phyloP scores from a whole-genome alignment of 2,329 filamentous ascomycete species.

The Lachnellula occidentalis region DNA sequence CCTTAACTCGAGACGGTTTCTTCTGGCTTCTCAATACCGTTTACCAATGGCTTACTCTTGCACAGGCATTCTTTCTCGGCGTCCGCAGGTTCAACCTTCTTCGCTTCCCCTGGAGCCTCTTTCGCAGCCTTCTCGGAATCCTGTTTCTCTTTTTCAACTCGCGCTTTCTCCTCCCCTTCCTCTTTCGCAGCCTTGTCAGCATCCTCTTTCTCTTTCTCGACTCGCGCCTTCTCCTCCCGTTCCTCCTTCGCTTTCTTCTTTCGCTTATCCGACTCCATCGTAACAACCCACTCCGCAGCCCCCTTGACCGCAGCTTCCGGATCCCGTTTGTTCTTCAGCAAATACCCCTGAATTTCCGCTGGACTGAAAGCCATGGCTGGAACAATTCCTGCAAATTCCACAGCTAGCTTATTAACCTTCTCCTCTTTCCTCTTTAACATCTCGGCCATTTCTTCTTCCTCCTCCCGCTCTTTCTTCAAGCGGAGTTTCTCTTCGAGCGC shows the following conservation, averaged over 20 bases:
- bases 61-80: too few species aligned
- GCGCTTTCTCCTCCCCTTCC: slow-evolving; percentile 15
- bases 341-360: slow-evolving; percentile 60
- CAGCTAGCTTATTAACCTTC: slow-evolving; percentile 37
- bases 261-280: slow-evolving; percentile 43
- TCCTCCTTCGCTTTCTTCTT: slow-evolving; percentile 26
- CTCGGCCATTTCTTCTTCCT: slow-evolving; percentile 5
- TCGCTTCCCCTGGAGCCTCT: slow-evolving; percentile 6
- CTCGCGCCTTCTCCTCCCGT: slow-evolving; percentile 20
- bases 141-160: too few species aligned
- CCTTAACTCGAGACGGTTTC: too few species aligned
- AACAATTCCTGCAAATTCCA: slow-evolving; percentile 47
- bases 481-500: background rate
- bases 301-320: slow-evolving; percentile 50
- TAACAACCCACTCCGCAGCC: slow-evolving; percentile 48
- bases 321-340: slow-evolving; percentile 56
- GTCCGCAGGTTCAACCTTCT: slow-evolving; percentile 1
- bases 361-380: slow-evolving; percentile 50
- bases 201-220: slow-evolving; percentile 21
- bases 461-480: slow-evolving; percentile 1
- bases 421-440: slow-evolving; percentile 15
- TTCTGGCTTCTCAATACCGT: too few species aligned
- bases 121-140: slow-evolving; percentile 12
- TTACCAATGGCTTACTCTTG: too few species aligned
- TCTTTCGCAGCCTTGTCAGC: slow-evolving; percentile 9